phyloP scores from a whole-genome alignment of 179 eudicot genomes.

The Corrigiola litoralis region DNA sequence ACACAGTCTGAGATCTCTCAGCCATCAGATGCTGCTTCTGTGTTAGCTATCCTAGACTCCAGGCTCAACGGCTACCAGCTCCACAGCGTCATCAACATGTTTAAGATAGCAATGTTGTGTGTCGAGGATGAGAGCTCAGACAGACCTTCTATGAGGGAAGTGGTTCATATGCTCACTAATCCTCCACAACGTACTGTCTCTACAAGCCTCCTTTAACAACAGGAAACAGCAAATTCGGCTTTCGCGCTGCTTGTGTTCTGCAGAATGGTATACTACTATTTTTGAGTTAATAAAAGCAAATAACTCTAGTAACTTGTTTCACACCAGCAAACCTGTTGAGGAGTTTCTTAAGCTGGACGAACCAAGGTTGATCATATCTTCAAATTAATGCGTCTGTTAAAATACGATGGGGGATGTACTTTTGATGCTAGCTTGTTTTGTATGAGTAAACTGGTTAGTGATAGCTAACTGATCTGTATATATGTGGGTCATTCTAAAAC shows the following conservation, averaged over 20 bases:
- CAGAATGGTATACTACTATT: not conserved
- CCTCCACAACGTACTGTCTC: slow-evolving; percentile 32
- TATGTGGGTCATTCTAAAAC: too few species aligned
- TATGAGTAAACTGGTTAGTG: too few species aligned
- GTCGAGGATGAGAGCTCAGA: slow-evolving; percentile 66
- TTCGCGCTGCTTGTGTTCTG: not conserved
- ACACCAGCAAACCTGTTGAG: too few species aligned
- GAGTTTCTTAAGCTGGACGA: too few species aligned
- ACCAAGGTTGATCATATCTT: too few species aligned
- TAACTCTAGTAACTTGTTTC: not conserved
- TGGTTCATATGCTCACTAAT: slow-evolving; percentile 75
- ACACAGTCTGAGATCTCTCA: slow-evolving; percentile 57
- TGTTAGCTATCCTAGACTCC: slow-evolving; percentile 66
- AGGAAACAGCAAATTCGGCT: not conserved
- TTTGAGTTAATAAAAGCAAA: slow-evolving; percentile 1
- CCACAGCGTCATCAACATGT: slow-evolving; percentile 53
- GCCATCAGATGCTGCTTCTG: slow-evolving; percentile 63
- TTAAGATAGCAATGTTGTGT: slow-evolving; percentile 80
- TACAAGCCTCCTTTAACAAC: slow-evolving; percentile 13
- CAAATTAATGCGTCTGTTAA: too few species aligned
- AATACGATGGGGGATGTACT: too few species aligned
- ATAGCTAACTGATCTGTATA: too few species aligned
- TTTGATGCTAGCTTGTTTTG: too few species aligned
- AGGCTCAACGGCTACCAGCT: slow-evolving; percentile 58
- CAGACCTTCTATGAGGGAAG: slow-evolving; percentile 89